phyloP scores from a whole-genome alignment of 768 basidiomycete genomes.

The Calocera viscosa region DNA sequence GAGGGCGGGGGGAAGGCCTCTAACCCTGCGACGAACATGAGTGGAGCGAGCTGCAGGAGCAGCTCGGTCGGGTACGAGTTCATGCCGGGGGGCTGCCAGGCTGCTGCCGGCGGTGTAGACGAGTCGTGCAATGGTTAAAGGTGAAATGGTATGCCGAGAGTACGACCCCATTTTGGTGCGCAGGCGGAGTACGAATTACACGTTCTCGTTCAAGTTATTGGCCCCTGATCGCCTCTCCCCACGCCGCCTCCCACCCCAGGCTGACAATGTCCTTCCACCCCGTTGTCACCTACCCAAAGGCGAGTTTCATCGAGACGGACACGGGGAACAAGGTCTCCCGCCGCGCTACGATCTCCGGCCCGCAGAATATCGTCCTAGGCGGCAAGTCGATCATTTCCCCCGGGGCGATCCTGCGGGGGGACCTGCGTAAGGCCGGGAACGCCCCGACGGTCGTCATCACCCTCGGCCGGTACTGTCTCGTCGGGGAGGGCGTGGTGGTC shows the following conservation, averaged over 20 bases:
- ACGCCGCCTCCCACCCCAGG: background rate
- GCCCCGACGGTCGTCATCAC: slow-evolving; percentile 91
- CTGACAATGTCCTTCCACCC: background rate
- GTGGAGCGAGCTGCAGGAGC: slow-evolving; percentile 74
- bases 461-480: slow-evolving; percentile 80
- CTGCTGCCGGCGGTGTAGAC: no score
- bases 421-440: slow-evolving; percentile 75
- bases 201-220: no score
- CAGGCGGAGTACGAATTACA: no score
- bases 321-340: slow-evolving; percentile 94
- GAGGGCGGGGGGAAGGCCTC: slow-evolving; percentile 25
- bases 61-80: slow-evolving; percentile 89
- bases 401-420: slow-evolving; percentile 83
- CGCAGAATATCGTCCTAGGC: slow-evolving; percentile 92
- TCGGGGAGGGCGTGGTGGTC: slow-evolving; percentile 82
- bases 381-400: slow-evolving; percentile 93
- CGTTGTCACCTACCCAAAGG: background rate
- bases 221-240: no score
- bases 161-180: no score
- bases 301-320: slow-evolving; percentile 30
- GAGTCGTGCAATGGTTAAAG: no score
- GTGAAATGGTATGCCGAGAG: no score
- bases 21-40: slow-evolving; percentile 91
- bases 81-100: slow-evolving; percentile 35
- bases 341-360: slow-evolving; percentile 79